Base-by-base conservation (phyloP, 1,139 yeast species). In the Geotrichum phurueaensis region DNA sequence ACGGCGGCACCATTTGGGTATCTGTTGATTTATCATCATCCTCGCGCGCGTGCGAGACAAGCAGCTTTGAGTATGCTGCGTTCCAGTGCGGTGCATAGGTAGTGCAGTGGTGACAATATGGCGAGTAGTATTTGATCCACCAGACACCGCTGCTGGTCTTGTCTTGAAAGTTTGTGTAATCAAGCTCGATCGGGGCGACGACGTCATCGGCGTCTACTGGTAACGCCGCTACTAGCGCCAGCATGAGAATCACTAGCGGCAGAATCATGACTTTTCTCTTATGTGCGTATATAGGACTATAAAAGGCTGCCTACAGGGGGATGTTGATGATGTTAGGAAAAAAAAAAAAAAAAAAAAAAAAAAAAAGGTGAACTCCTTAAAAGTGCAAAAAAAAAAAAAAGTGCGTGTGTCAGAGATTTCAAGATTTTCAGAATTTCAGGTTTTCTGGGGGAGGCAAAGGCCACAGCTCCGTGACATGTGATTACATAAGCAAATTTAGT, bases 91-190 rank as follows among this genome's bases (percentile, higher is more conserved):
- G 80, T 2, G 78, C 78, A 52, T 77, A 65, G 20, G 65, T 66
- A 20, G 53, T 63, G 65, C 80, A 77, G 65, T 77, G 79, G 6
- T 66, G 67, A 65, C 80, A 77, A 63, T 72, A 71, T 1, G 80
- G 81, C 15, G 79, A 76, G 65, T 64, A 78, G 67, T 71, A 75
- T 65, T 77, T 76, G 59, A 77, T 68, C 71, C 77, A 75, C 73
- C 77, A 76, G 3, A 68, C 66, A 2, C 76, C 78, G 18, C 59
- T 58, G 51, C 66, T 61, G 9, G 66, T 56, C 4, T 64, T 61
- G 9, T 56, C 59, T n/a, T 20, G 43, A 50, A 54, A 57, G 18
- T 45, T 48, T 15, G 54, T 48, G 18, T 39, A 18, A 18, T 36
- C 50, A 2, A 60, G 53, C 33, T 60, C 62, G 13, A 22, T 39